These are phyloP conservation scores for Cutaneotrichosporon curvatum DNA, from an alignment of 1,284 basidiomycete species.

Conservation along the genomic window DNA sequence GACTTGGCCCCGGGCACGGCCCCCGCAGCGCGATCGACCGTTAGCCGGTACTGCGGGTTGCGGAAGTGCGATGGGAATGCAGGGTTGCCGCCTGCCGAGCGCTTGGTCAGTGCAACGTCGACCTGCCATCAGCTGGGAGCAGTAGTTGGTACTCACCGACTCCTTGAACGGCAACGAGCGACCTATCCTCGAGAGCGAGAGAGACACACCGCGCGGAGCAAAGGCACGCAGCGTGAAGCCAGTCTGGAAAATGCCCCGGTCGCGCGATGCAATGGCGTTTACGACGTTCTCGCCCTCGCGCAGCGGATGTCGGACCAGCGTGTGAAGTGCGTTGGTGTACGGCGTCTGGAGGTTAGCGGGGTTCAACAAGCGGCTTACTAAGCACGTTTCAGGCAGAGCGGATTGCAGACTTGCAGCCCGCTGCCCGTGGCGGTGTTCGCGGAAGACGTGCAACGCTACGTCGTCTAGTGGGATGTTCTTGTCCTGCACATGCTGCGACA, in stretches of 20 bases:
- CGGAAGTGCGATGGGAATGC: constrained; percentile 71
- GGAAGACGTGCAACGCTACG: constrained; percentile 59
- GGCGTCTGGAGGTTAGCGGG: constrained; percentile 15
- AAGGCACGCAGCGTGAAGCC: constrained; percentile 40
- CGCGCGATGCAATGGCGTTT: constrained; percentile 29
- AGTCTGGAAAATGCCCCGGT: constrained; percentile 31
- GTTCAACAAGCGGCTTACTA: too few relatives aligned
- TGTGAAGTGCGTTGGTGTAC: constrained; percentile 71
- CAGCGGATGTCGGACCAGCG: constrained; percentile 50
- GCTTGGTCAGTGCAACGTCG: constrained; percentile 58
- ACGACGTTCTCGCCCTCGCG: constrained; percentile 21
- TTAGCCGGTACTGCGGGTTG: constrained; percentile 80
- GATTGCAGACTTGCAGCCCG: too few relatives aligned
- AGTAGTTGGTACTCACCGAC: constrained; percentile 16
- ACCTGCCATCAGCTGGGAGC: constrained; percentile 47
- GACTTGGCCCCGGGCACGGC: constrained; percentile 41
- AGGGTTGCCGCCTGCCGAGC: constrained; percentile 76
- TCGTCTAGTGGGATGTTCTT: constrained; percentile 57
- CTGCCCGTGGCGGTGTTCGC: constrained; percentile 22
- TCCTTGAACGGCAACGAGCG: constrained; percentile 30
- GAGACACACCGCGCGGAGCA: constrained; percentile 14
- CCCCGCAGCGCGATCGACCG: constrained; percentile 43
- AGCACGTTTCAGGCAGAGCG: too few relatives aligned
- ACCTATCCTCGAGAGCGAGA: constrained; percentile 28
- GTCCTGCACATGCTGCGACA: constrained; percentile 66